A percentile compares a stretch with the other conserved stretches of the same genome.
Evolutionary conservation across 2,329 filamentous ascomycete species (phyloP).

Genomic region (Cladophialophora exuberans): DNA sequence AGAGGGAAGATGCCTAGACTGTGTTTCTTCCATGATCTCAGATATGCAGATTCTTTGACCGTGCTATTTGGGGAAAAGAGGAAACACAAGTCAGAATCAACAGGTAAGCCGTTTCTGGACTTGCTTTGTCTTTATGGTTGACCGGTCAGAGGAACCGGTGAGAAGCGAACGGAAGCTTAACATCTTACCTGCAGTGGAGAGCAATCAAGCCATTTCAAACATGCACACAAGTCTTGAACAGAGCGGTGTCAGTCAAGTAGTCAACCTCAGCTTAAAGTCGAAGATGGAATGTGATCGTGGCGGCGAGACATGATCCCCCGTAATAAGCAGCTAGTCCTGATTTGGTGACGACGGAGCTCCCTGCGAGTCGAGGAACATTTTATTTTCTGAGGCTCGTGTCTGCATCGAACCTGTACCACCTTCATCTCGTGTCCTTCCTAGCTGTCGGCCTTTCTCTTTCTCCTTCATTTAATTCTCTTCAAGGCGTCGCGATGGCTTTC

Average conservation of each 20-base stretch:
- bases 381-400: slow-evolving; percentile 14
- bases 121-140: no score
- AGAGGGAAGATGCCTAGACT: not conserved
- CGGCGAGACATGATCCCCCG: slow-evolving; percentile 1
- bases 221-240: no score
- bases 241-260: no score
- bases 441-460: slow-evolving; percentile 15
- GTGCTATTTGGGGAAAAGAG: no score
- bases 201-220: no score
- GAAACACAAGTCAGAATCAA: no score
- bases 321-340: not conserved
- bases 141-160: no score
- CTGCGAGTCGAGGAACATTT: slow-evolving; percentile 3
- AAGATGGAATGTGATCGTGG: not conserved
- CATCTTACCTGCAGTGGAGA: no score
- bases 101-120: no score
- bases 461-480: slow-evolving; percentile 26
- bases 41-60: no score
- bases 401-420: not conserved
- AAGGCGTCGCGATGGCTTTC: slow-evolving; percentile 72
- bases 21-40: no score
- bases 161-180: no score
- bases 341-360: not conserved
- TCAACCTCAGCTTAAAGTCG: not conserved
- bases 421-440: slow-evolving; percentile 11